Evolutionary conservation across 2,329 filamentous ascomycete genomes (phyloP).

Genomic region (Fonsecaea nubica): DNA sequence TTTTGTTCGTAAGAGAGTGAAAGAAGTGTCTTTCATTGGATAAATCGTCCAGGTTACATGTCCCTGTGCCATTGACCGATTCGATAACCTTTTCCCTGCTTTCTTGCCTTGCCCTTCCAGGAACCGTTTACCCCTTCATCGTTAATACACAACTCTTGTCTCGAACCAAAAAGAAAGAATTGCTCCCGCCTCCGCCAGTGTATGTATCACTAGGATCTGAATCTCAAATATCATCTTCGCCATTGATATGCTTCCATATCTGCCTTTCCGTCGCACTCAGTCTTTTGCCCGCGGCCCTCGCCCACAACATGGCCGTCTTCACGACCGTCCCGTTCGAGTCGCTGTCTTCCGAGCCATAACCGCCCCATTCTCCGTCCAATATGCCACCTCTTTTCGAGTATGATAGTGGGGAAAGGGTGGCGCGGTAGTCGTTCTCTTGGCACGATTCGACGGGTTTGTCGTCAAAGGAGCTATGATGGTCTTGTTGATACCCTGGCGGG

Average conservation of each 20-base stretch:
- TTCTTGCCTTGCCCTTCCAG: background rate
- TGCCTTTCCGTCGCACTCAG: conserved; percentile 58
- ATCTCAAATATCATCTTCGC: conserved; percentile 28
- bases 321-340: conserved; percentile 51
- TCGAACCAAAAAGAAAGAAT: background rate
- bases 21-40: background rate
- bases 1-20: background rate
- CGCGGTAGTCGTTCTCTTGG: conserved; percentile 22
- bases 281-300: conserved; percentile 39
- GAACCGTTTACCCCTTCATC: background rate
- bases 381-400: conserved; percentile 32
- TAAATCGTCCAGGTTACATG: background rate
- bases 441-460: conserved; percentile 35
- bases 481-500: conserved; percentile 45
- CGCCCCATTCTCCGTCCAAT: conserved; percentile 63
- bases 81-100: background rate
- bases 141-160: background rate
- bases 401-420: conserved; percentile 29
- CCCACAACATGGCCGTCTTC: conserved; percentile 41
- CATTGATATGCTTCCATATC: conserved; percentile 50
- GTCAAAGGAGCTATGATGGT: conserved; percentile 38
- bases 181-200: background rate
- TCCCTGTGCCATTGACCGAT: background rate
- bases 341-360: conserved; percentile 59
- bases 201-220: background rate